Base-by-base conservation (phyloP, 2,329 filamentous ascomycete species). In the Coniochaeta sp. region DNA sequence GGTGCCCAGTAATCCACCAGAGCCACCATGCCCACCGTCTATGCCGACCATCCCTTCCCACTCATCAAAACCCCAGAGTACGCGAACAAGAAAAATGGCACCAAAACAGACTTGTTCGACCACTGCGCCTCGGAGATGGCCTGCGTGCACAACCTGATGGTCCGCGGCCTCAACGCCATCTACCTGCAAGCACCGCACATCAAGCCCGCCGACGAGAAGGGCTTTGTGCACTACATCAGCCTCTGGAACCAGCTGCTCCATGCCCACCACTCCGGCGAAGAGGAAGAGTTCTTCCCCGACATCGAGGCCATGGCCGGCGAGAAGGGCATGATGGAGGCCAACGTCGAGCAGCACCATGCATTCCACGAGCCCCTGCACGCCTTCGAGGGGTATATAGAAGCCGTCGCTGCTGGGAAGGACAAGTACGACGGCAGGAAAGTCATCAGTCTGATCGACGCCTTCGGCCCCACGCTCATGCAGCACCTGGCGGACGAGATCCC, bases 261-360 rank as follows among this genome's bases (percentile, higher is more conserved):
- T 36, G 64, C 71, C 14, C 78, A 80, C 61, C 76, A 80, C 61
- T 58, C 68, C 1, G 59, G 63, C 0, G 77, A 79, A 61, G 77
- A 79, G 58, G 63, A 61, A 2, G 40, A 62, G 26, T 67, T 77
- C 44, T 79, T 80, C 62, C 73, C 75, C 0, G 65, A 66, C 2
- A 68, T 79, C 12, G 73, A 77, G 61, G 60, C 65, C 38, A 59
- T 74, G 24, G 62, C 70, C 3, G 74, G 71, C 0, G 69, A 72
- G 12, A 63, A 67, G 42, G 73, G 72, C 1, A 61, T 77, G 26
- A 78, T 79, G 75, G 73, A 75, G 16, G 65, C 60, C 52, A 79
- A 76, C 62, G 66, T 78, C 3, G 70, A 72, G 19, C 75, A 80
- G 58, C 77, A 79, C 61, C 66, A 69, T 9, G 65, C 67, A 1